Evolutionary conservation across 768 basidiomycete genomes (phyloP), one percentile per base, ranked within the genome.

Genomic region (Candolleomyces aberdarensis): DNA sequence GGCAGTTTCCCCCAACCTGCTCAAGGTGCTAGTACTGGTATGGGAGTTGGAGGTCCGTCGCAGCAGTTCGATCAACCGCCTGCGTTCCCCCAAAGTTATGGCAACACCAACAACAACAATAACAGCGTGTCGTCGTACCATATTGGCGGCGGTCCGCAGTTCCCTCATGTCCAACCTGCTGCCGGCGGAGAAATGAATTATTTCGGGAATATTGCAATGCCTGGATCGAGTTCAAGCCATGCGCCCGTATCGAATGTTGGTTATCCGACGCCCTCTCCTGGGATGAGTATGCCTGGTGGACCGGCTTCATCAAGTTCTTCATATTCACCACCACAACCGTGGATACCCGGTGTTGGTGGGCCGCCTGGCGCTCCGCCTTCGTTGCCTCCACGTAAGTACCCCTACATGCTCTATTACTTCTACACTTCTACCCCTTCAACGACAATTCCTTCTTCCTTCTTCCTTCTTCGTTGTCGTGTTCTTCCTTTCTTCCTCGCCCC

Each of bases 361-460:
- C 63, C 56, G 43, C 57, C 67, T 56, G 63, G 64, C 41, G 59
- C 66, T 49, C 69, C 71, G 50, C 73, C 74, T 60, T 58, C 75
- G 43, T 63, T 74, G 53, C 75, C 73, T 22, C 72, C 72, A 60
- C 72, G 81, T 82, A 70, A 58, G 65, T 59, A 31, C 26, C 39
- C 40, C 36, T 36, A 56, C 56, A 52, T 58, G 59, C 55, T 59
- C 39, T 40, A 43, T 48, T 39, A 41, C 9, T 58, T 32, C n/a
- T 43, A 58, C 44, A 20, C 17, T 46, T 46, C 17, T 6, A 46
- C 44, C 11, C 41, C 19, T 46, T 46, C 19, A 6, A 17, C 14
- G 44, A 17, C 44, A 26, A 26, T 26, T 46, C 2, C 17, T 46
- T 46, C 19, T 46, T 46, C 2, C 17, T 46, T 46, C 19, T 46